Evolutionary conservation across 2,329 filamentous ascomycete genomes (phyloP).

Genomic region (Trichoderma endophyticum): DNA sequence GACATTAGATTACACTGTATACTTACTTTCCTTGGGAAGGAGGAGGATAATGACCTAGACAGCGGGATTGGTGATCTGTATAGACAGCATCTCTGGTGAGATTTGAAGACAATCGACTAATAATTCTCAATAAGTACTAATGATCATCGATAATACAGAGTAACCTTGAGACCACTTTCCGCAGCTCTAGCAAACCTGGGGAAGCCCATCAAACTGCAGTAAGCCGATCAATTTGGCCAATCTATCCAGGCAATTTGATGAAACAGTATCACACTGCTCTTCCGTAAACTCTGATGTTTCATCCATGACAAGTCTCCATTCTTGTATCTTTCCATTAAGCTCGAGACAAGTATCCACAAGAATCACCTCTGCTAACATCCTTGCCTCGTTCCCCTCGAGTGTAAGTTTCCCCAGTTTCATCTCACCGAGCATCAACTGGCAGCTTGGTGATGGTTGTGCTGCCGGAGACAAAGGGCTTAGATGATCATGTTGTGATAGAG

Average conservation of each 20-base stretch:
- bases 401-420: constrained; percentile 16
- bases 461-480: background rate
- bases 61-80: background rate
- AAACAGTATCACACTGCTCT: constrained; percentile 1
- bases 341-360: constrained; percentile 16
- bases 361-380: constrained; percentile 8
- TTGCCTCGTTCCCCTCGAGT: constrained; percentile 3
- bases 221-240: constrained; percentile 16
- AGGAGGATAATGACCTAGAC: background rate
- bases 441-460: background rate
- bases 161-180: background rate
- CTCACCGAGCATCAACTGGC: background rate
- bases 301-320: constrained; percentile 11
- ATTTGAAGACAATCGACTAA: background rate
- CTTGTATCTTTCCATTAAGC: constrained; percentile 11
- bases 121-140: background rate
- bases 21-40: background rate
- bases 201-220: constrained; percentile 13
- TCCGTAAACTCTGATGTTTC: background rate
- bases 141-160: background rate
- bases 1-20: background rate
- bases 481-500: background rate
- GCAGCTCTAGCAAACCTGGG: background rate
- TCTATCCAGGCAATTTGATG: background rate
- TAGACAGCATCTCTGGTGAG: background rate